Evolutionary conservation across 495 filamentous ascomycete species (phyloP).

Genomic region (Neurospora sp.): DNA sequence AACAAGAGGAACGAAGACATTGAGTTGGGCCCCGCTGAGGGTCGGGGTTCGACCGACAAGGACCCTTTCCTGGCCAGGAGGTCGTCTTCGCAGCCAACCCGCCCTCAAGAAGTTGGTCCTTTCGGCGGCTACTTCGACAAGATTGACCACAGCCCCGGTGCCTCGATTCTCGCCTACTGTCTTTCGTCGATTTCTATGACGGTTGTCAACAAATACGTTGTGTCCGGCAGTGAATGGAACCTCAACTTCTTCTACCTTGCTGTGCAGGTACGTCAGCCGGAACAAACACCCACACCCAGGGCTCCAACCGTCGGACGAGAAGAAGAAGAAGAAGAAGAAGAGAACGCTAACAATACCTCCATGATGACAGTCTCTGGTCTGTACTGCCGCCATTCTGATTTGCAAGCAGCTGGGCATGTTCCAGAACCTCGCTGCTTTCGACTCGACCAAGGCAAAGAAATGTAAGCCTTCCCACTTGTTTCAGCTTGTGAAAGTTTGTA

Average conservation of each 20-base stretch:
- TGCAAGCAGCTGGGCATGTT: slow-evolving; percentile 81
- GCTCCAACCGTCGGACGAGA: not conserved
- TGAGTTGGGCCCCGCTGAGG: slow-evolving; percentile 52
- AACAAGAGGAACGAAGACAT: slow-evolving; percentile 84
- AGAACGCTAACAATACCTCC: slow-evolving; percentile 12
- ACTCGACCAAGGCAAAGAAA: slow-evolving; percentile 79
- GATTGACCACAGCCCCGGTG: slow-evolving; percentile 59
- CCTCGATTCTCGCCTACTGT: slow-evolving; percentile 87
- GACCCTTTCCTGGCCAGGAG: slow-evolving; percentile 40
- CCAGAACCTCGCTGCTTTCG: slow-evolving; percentile 78
- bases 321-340: not conserved
- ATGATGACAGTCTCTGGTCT: slow-evolving; percentile 66
- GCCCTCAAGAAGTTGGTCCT: slow-evolving; percentile 30
- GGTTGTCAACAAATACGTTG: slow-evolving; percentile 96
- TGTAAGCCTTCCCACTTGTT: slow-evolving; percentile 41
- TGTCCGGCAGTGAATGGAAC: slow-evolving; percentile 86
- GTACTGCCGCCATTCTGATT: slow-evolving; percentile 75
- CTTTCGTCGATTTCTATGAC: slow-evolving; percentile 96
- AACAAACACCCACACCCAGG: not conserved
- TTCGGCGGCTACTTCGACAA: slow-evolving; percentile 30
- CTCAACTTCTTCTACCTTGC: slow-evolving; percentile 91
- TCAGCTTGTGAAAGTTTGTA: not conserved
- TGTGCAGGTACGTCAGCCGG: slow-evolving; percentile 59
- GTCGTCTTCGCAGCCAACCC: slow-evolving; percentile 31
- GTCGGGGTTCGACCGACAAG: slow-evolving; percentile 40